These are phyloP conservation scores for Fagus sylvatica DNA, from an alignment of 306 rosid genomes.

Conservation along the genomic window DNA sequence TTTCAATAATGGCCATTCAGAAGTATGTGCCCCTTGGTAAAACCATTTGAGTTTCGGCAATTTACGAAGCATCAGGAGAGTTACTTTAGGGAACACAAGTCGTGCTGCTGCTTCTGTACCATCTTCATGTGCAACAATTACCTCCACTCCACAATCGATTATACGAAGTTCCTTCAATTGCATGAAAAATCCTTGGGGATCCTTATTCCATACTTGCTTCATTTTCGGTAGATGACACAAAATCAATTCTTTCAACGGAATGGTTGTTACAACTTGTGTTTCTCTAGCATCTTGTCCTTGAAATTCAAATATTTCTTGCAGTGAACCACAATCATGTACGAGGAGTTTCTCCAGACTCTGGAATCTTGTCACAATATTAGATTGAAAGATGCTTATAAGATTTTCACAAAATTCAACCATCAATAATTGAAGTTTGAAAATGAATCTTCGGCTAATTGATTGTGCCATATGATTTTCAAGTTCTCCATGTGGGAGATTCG, in stretches of 20 bases:
- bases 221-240: too few species aligned
- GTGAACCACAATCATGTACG: background rate
- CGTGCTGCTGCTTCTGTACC: background rate
- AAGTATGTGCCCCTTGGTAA: background rate
- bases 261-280: background rate
- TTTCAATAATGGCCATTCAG: background rate
- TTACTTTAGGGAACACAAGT: constrained; percentile 13
- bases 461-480: constrained; percentile 15
- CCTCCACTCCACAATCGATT: background rate
- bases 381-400: constrained; percentile 17
- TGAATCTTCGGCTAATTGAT: background rate
- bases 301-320: constrained; percentile 21
- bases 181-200: too few species aligned
- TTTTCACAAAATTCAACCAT: constrained; percentile 9
- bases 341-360: background rate
- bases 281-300: too few species aligned
- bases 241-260: too few species aligned
- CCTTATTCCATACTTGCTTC: too few species aligned
- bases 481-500: background rate
- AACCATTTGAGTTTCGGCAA: background rate
- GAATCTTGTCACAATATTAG: background rate
- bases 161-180: background rate
- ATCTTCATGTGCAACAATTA: background rate
- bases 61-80: background rate
- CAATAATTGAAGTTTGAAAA: constrained; percentile 10